Percentiles rank a stretch among this genome's conserved stretches.
phyloP scores from a whole-genome alignment of 2,329 filamentous ascomycete genomes.

The Claviceps sp. region DNA sequence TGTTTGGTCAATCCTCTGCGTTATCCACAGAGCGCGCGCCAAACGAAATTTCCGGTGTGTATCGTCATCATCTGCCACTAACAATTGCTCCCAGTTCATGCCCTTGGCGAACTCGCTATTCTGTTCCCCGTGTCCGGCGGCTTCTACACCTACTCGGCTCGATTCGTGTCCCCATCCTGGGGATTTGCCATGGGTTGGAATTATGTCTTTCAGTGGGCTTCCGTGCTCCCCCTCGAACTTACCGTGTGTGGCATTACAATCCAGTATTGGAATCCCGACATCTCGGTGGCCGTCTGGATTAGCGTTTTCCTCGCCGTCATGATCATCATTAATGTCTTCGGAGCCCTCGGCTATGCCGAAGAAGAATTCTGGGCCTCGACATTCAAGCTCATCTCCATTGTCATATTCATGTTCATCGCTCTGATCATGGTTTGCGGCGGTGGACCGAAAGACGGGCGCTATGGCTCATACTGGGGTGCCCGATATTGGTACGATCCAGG shows the following conservation, averaged over 20 bases:
- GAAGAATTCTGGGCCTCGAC: constrained; percentile 40
- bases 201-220: constrained; percentile 34
- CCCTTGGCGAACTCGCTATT: constrained; percentile 44
- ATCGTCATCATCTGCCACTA: background rate
- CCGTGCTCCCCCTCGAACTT: constrained; percentile 33
- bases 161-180: constrained; percentile 47
- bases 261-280: constrained; percentile 34
- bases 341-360: constrained; percentile 33
- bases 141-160: constrained; percentile 45
- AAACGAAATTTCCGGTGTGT: background rate
- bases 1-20: background rate
- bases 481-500: constrained; percentile 36
- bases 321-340: constrained; percentile 36
- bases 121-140: constrained; percentile 47
- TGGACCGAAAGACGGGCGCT: constrained; percentile 35
- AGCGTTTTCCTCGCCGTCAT: constrained; percentile 34
- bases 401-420: constrained; percentile 46
- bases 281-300: constrained; percentile 35
- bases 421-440: constrained; percentile 47
- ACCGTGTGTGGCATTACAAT: constrained; percentile 36
- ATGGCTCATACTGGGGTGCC: constrained; percentile 34
- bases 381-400: constrained; percentile 39
- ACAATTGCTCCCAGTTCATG: constrained; percentile 27
- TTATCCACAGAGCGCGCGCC: too few relatives aligned
- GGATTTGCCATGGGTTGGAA: constrained; percentile 40